Evolutionary conservation across 306 rosid genomes (phyloP).

Genomic region (Casuarina equisetifolia): DNA sequence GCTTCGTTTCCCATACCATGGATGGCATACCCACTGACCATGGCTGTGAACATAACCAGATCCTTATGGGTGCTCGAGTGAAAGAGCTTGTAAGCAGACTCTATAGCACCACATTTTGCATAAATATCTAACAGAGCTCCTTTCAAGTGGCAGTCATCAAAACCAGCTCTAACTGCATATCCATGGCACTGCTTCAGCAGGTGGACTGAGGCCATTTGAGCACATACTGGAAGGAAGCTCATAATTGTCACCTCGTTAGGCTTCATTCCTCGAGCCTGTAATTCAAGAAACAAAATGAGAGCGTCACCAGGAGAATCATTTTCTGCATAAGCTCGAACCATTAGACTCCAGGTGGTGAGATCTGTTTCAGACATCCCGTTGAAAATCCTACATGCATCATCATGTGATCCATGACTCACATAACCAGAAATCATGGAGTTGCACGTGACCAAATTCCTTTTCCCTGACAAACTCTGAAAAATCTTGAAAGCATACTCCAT

Average conservation of each 20-base stretch:
- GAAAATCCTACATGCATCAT: constrained; percentile 56
- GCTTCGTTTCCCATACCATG: constrained; percentile 86
- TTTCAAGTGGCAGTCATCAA: constrained; percentile 54
- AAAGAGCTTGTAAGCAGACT: constrained; percentile 60
- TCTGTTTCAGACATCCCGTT: constrained; percentile 62
- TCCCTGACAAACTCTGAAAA: constrained; percentile 55
- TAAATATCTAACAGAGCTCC: constrained; percentile 81
- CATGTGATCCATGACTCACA: constrained; percentile 56
- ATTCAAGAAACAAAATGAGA: constrained; percentile 43
- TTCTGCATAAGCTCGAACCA: constrained; percentile 75
- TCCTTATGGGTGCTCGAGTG: constrained; percentile 57
- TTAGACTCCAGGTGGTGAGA: constrained; percentile 87
- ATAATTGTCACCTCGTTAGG: constrained; percentile 75
- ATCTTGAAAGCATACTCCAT: constrained; percentile 56
- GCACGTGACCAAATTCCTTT: constrained; percentile 60
- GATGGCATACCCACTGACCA: constrained; percentile 83
- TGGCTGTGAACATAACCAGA: constrained; percentile 82
- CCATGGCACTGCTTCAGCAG: constrained; percentile 75
- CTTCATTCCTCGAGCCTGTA: constrained; percentile 72
- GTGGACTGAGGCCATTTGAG: constrained; percentile 67
- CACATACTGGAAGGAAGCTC: constrained; percentile 75
- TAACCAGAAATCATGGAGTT: constrained; percentile 75
- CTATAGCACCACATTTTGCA: constrained; percentile 73
- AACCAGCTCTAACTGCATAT: constrained; percentile 61
- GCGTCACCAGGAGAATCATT: constrained; percentile 69